A percentile compares a stretch with the other conserved stretches of the same genome.
Evolutionary conservation across 2,329 filamentous ascomycete genomes (phyloP).

Genomic region (Fusarium sp.): DNA sequence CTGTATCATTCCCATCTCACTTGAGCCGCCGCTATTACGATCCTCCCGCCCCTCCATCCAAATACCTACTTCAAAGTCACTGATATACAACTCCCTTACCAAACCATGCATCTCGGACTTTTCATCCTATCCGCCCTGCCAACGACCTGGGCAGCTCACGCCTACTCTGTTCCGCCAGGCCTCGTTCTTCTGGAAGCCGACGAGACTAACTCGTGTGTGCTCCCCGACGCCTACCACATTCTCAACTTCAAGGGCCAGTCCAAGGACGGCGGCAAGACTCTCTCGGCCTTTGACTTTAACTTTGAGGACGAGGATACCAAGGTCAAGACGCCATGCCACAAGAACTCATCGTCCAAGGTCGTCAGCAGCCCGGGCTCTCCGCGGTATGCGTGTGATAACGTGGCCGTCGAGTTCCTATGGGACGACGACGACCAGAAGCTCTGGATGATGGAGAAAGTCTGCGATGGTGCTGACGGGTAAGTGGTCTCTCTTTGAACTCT

Average conservation of each 20-base stretch:
- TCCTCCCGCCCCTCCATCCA: neutral
- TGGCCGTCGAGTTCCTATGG: constrained; percentile 57
- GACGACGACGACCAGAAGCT: constrained; percentile 42
- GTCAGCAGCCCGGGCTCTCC: constrained; percentile 34
- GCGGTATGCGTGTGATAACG: constrained; percentile 57
- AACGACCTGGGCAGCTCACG: constrained; percentile 32
- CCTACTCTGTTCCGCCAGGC: constrained; percentile 42
- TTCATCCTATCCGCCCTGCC: constrained; percentile 39
- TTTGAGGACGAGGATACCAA: constrained; percentile 54
- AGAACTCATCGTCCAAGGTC: constrained; percentile 55
- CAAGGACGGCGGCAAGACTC: constrained; percentile 47
- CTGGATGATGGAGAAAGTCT: constrained; percentile 58
- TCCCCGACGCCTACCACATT: constrained; percentile 54
- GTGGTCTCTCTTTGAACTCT: constrained; percentile 13
- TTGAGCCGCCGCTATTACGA: neutral
- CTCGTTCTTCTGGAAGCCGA: constrained; percentile 41
- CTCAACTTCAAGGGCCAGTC: constrained; percentile 49
- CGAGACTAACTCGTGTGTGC: constrained; percentile 45
- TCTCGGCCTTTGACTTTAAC: constrained; percentile 51
- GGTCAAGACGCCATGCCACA: constrained; percentile 55
- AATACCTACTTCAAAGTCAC: neutral
- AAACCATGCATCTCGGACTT: constrained; percentile 31
- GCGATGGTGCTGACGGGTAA: constrained; percentile 51
- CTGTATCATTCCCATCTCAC: neutral
- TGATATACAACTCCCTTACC: constrained; percentile 6